These are phyloP conservation scores for Linanthus parryae DNA, from an alignment of 148 eudicot species.

Conservation along the genomic window DNA sequence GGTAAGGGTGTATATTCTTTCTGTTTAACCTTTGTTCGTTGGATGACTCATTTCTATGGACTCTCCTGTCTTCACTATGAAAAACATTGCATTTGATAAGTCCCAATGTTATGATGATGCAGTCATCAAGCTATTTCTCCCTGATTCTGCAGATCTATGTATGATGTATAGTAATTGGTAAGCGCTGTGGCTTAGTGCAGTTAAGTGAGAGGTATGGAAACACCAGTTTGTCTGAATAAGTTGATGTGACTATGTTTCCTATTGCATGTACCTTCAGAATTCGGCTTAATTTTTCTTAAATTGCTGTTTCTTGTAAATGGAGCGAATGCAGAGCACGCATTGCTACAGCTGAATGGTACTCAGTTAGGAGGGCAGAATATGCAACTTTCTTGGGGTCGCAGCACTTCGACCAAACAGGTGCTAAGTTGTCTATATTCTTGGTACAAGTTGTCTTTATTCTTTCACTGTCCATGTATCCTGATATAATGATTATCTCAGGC, in stretches of 20 bases:
- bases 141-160: no score
- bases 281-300: not conserved
- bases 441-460: not conserved
- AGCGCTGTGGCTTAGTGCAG: constrained; percentile 97
- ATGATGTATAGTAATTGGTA: constrained; percentile 85
- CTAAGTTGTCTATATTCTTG: no score
- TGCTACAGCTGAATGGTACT: constrained; percentile 64
- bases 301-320: constrained; percentile 24
- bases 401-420: constrained; percentile 87
- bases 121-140: no score
- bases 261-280: not conserved
- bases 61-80: no score
- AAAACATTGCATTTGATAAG: no score
- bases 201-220: constrained; percentile 65
- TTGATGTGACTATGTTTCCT: not conserved
- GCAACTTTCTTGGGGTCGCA: constrained; percentile 96
- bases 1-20: no score
- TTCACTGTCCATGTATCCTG: not conserved
- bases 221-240: not conserved
- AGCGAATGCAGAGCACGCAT: constrained; percentile 82
- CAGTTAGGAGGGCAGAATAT: constrained; percentile 73
- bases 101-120: no score
- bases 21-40: no score
- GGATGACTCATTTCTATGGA: no score
- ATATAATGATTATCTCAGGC: constrained; percentile 21